These are phyloP conservation scores for Metrosideros polymorpha DNA, from an alignment of 441 rosid species.

Conservation along the genomic window DNA sequence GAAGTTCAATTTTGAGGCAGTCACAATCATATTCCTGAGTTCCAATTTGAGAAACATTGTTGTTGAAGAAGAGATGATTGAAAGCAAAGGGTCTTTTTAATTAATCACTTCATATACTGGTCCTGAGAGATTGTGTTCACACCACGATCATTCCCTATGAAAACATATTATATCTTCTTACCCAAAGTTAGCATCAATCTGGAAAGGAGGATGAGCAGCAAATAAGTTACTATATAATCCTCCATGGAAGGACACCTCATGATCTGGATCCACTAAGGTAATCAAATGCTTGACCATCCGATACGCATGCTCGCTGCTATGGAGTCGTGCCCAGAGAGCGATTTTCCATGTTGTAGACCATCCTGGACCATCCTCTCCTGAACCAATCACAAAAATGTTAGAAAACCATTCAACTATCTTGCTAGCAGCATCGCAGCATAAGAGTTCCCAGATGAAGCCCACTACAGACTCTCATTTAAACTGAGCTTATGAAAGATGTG, in stretches of 20 bases:
- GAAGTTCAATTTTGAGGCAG: not conserved
- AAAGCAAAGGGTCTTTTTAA: not conserved
- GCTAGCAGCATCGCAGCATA: not conserved
- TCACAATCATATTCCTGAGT: not conserved
- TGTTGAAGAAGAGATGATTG: not conserved
- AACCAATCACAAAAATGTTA: not conserved
- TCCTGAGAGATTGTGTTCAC: not conserved
- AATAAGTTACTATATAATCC: slow-evolving; percentile 87
- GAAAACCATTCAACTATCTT: not conserved
- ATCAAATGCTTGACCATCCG: slow-evolving; percentile 60
- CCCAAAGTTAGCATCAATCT: slow-evolving; percentile 96
- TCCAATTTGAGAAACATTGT: not conserved
- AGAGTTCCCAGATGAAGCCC: not conserved
- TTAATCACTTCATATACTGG: not conserved
- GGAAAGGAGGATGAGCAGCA: slow-evolving; percentile 93
- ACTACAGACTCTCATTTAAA: not conserved
- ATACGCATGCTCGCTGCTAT: slow-evolving; percentile 62
- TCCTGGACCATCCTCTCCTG: slow-evolving; percentile 96
- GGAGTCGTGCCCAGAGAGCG: slow-evolving; percentile 84
- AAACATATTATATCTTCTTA: slow-evolving; percentile 16
- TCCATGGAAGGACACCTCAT: slow-evolving; percentile 54
- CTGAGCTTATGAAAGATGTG: not conserved
- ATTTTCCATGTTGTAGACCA: slow-evolving; percentile 94
- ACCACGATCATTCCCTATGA: not conserved
- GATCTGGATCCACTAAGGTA: slow-evolving; percentile 58